Conservation (phyloP, 139 green algal genomes). For the Closterium sp. region DNA sequence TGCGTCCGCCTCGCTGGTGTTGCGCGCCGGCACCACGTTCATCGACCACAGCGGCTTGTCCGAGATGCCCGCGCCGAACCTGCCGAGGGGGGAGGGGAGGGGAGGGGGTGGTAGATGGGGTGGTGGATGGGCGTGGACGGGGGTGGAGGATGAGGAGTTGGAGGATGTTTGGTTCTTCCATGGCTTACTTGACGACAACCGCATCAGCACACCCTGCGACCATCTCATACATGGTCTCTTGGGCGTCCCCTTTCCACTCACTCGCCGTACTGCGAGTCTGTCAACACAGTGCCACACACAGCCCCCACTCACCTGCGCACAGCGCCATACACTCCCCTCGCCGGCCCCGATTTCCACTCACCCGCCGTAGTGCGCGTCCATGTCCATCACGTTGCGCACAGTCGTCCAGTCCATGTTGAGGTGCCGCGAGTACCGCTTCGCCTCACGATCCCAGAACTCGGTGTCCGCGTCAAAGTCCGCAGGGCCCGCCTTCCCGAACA, state of each 20-base stretch:
- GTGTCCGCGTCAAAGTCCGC: constrained; percentile 30
- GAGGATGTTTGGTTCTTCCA: too few relatives aligned
- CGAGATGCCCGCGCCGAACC: background rate
- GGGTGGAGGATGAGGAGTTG: too few relatives aligned
- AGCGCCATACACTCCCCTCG: background rate
- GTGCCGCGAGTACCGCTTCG: constrained; percentile 4
- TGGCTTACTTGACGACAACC: too few relatives aligned
- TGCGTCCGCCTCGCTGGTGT: background rate
- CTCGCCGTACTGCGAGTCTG: too few relatives aligned
- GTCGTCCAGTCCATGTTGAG: constrained; percentile 23
- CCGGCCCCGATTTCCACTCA: background rate
- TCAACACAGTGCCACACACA: too few relatives aligned
- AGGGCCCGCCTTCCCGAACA: constrained; percentile 8
- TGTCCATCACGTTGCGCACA: constrained; percentile 47
- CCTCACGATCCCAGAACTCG: constrained; percentile 23
- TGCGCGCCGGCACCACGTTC: background rate
- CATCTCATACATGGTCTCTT: too few relatives aligned
- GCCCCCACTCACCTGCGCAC: background rate
- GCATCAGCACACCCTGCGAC: too few relatives aligned
- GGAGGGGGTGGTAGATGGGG: background rate
- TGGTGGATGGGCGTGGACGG: background rate
- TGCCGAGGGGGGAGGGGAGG: background rate
- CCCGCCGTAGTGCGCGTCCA: constrained; percentile 39
- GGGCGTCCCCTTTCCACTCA: too few relatives aligned
- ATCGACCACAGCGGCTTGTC: constrained; percentile 3